phyloP scores from a whole-genome alignment of 768 basidiomycete genomes.

The Psilocybe cyanescens region DNA sequence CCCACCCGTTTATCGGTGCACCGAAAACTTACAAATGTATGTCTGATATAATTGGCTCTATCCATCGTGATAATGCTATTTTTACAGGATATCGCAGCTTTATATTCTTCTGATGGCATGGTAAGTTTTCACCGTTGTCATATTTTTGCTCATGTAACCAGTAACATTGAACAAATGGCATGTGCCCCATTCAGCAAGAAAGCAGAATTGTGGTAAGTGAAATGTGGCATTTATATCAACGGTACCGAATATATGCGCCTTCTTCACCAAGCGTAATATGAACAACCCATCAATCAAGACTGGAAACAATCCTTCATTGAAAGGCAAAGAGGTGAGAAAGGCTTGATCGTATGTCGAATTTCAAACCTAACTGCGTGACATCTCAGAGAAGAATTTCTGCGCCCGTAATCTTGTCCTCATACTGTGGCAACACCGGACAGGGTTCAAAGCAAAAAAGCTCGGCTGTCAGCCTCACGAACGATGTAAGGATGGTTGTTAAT shows the following conservation, averaged over 20 bases:
- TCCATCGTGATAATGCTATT: background rate
- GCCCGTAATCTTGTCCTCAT: slow-evolving; percentile 16
- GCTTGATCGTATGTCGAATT: background rate
- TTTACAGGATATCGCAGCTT: slow-evolving; percentile 7
- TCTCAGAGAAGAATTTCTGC: slow-evolving; percentile 24
- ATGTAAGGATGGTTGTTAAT: background rate
- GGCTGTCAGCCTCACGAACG: background rate
- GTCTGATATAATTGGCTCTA: background rate
- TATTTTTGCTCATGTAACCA: too few relatives aligned
- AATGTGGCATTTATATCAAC: background rate
- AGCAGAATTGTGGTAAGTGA: slow-evolving; percentile 1
- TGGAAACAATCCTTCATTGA: background rate
- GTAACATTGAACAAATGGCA: background rate
- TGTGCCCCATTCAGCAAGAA: background rate
- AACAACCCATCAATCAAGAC: background rate
- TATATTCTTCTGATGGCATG: slow-evolving; percentile 4
- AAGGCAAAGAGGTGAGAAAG: slow-evolving; percentile 8
- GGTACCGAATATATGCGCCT: slow-evolving; percentile 8
- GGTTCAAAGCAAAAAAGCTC: background rate
- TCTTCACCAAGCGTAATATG: background rate
- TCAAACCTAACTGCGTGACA: background rate
- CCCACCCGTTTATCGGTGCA: background rate
- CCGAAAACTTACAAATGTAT: slow-evolving; percentile 4
- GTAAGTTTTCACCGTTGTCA: background rate
- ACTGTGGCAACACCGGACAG: background rate